These are phyloP conservation scores for Aureobasidium pullulans DNA, from an alignment of 2,329 filamentous ascomycete species.

Conservation along the genomic window DNA sequence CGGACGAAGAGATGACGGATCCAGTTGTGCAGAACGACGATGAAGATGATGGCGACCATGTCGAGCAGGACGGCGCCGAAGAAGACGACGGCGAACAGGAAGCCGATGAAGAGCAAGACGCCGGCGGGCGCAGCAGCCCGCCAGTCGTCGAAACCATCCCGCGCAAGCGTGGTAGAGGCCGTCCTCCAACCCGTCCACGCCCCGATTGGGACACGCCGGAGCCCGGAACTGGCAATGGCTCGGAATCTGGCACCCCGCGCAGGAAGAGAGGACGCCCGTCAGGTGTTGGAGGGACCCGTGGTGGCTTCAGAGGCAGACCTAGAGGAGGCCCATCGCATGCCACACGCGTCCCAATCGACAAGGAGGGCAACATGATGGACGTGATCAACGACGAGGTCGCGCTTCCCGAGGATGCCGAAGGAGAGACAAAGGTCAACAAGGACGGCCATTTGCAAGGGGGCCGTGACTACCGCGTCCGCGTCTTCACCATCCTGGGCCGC, in stretches of 20 bases:
- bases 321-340: slow-evolving; percentile 67
- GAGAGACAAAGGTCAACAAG: slow-evolving; percentile 90
- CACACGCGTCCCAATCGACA: slow-evolving; percentile 79
- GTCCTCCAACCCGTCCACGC: slow-evolving; percentile 77
- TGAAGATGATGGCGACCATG: slow-evolving; percentile 50
- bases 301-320: slow-evolving; percentile 64
- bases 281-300: slow-evolving; percentile 35
- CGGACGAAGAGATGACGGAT: slow-evolving; percentile 25
- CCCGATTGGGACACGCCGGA: slow-evolving; percentile 66
- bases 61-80: slow-evolving; percentile 51
- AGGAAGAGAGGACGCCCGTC: slow-evolving; percentile 44
- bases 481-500: slow-evolving; percentile 81
- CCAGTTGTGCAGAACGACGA: slow-evolving; percentile 3
- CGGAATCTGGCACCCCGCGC: slow-evolving; percentile 43
- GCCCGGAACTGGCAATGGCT: slow-evolving; percentile 38
- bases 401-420: slow-evolving; percentile 77
- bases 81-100: slow-evolving; percentile 41
- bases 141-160: slow-evolving; percentile 52
- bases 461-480: slow-evolving; percentile 89
- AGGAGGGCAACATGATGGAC: slow-evolving; percentile 85
- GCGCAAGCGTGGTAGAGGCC: slow-evolving; percentile 56
- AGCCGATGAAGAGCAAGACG: slow-evolving; percentile 48
- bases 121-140: slow-evolving; percentile 37
- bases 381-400: slow-evolving; percentile 89
- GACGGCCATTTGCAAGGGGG: slow-evolving; percentile 73